Base-by-base conservation (phyloP, 768 basidiomycete genomes). In the Rubroboletus satanas region DNA sequence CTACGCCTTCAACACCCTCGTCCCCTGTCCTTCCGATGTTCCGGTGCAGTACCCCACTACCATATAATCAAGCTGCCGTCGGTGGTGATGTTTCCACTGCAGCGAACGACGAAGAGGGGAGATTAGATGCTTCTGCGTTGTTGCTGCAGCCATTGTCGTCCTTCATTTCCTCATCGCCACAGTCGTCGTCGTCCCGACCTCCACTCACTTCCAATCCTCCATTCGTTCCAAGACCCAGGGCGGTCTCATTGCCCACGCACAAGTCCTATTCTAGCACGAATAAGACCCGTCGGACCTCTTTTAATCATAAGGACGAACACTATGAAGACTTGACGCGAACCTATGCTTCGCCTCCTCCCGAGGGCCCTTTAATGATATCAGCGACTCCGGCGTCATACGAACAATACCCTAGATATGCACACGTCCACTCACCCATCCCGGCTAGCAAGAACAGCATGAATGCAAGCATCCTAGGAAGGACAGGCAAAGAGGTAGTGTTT, bases 261-360 rank as follows among this genome's bases (percentile, higher is more conserved):
- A 32, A 43, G 18, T 45, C 56, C 5, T 54, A 35, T 51, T 38
- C 52, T 11, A 28, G 23, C 36, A 7, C 18, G 35, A 56, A 49
- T 23, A 55, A 59, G 55, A 44, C 55, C 14, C 61, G 57, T 52
- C 57, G 61, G 29, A 55, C 52, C 14, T 70, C 65, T n/a, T 39
- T 38, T 14, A n/a, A 38, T 37, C 49, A 51, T 32, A 47, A 43
- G 11, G 61, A 64, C n/a, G 64, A 60, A 51, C 59, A 17, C 12
- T 71, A 38, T 36, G 60, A 70, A 38, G 69, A 70, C 51, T 45
- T 72, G 44, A 71, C 69, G 7, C 69, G 58, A 43, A 58, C 60
- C 14, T 70, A 70, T 43, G 66, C 66, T 36, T 60, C 58, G 12
- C 69, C 69, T 51, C 67, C 71, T 23, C 63, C 71, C 2, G 61